Base-by-base conservation (phyloP, 2,329 filamentous ascomycete species). In the Sarocladiaceae sp. region DNA sequence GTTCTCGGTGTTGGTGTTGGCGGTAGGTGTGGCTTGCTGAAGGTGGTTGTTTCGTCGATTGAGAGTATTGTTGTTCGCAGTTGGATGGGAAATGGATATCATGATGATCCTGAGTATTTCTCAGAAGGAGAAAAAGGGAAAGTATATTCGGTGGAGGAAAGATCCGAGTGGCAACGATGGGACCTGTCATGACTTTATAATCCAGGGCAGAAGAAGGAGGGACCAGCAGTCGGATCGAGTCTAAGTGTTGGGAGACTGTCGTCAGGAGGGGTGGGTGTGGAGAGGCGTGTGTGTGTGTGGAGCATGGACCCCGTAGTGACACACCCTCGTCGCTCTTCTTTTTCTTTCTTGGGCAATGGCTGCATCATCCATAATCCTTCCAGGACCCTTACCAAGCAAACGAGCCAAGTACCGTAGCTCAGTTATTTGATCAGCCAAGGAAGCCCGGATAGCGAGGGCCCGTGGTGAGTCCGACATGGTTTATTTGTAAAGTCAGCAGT, bases 131-230 rank as follows among this genome's bases (percentile, higher is more conserved):
- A 31, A 21, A n/a, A 19, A 23, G 16, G 9, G 13, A 20, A 42
- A 42, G 39, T 42, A 42, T 42, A 42, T 42, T 42, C n/a, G 26
- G 39, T 42, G 39, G 39, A 42, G 23, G 26, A 40, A 24, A 42
- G 39, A 42, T 42, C 39, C 31, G 39, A 24, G 39, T 42, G 39
- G 39, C 39, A 31, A 42, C 19, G 39, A 12, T 19, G 24, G 39
- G 39, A 42, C 26, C 9, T 27, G 15, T 11, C 19, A 7, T 27
- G 26, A 18, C 26, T 23, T 42, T 42, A 42, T 42, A 42, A 42
- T 6, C 13, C 27, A 39, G 34, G n/a, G n/a, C 6, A 4, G n/a
- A 39, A 9, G 34, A 39, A n/a, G n/a, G n/a, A n/a, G n/a, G n/a
- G n/a, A n/a, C n/a, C n/a, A n/a, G n/a, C n/a, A n/a, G n/a, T n/a